Base-by-base conservation (phyloP, 768 basidiomycete species). In the Phaffia australis region DNA sequence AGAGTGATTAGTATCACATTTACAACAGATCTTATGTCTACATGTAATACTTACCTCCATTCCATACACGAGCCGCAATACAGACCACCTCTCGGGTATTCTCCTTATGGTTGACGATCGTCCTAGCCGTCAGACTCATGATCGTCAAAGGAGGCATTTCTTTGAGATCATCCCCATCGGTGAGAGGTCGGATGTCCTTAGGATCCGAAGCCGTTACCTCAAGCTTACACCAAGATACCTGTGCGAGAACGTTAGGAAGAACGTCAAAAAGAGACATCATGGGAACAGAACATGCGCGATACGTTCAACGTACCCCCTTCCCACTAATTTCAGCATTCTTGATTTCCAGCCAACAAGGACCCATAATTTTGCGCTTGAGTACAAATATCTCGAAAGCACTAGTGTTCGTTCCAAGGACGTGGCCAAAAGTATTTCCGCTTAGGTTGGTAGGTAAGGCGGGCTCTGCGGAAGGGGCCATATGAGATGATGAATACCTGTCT, bases 221-320 rank as follows among this genome's bases (percentile, higher is more conserved):
- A 16, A 97, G 78, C 77, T 93, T 93, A 73, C 93, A 97, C 95
- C 95, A 99, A 0, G 95, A 94, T 42, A 89, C 82, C 94, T 97
- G 69, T 6, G 2, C 69, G 9, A 54, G 42, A 42, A 21, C 18
- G 23, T 32, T 3, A 0, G 9, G 9, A 25, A 62, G 32, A 19
- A 51, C 1, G 60, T 30, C 32, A 58, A 42, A 23, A 46, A 50
- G 19, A 23, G 25, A 19, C 4, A 16, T 52, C 60, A 63, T 49
- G 18, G 42, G 65, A 7, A 27, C 29, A 29, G 58, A 29, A 8
- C 1, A 50, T 0, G 35, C 23, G 51, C n/a, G 19, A 29, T 42
- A 27, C 29, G 42, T 32, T 18, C 18, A 8, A 76, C 86, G 62
- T 75, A 95, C 92, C 1, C 87, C 88, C 76, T 88, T 86, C 71